Percentiles rank a stretch among this genome's conserved stretches.
Evolutionary conservation across 1,284 basidiomycete species (phyloP).

Genomic region (Microbotryum saponariae): DNA sequence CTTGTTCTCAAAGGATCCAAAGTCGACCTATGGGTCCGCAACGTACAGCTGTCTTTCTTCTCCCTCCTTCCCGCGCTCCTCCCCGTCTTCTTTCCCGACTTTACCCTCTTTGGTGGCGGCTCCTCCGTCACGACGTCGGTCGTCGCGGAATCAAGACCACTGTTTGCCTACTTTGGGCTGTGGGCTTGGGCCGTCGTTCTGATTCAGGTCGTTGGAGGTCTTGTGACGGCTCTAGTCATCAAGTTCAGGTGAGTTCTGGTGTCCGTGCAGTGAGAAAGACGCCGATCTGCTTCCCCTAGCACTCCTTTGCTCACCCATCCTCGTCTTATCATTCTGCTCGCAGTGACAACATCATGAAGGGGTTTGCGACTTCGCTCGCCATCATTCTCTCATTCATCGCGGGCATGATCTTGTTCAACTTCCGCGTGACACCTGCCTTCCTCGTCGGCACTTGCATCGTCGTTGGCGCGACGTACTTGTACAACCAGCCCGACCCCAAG

Average conservation of each 20-base stretch:
- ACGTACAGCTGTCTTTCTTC: constrained; percentile 91
- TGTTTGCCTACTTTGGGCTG: constrained; percentile 70
- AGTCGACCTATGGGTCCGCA: constrained; percentile 89
- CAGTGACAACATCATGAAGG: constrained; percentile 71
- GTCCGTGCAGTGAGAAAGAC: too few species aligned
- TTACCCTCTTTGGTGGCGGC: constrained; percentile 26
- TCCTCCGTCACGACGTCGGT: not conserved
- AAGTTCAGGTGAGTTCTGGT: constrained; percentile 47
- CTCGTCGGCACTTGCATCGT: constrained; percentile 73
- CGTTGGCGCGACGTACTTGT: constrained; percentile 78
- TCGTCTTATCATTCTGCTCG: not conserved
- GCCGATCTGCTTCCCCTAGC: not conserved
- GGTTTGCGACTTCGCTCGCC: constrained; percentile 85
- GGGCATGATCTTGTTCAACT: constrained; percentile 77
- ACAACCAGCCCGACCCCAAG: constrained; percentile 54
- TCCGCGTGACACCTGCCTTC: constrained; percentile 76
- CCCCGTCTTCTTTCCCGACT: constrained; percentile 60
- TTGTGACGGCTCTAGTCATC: constrained; percentile 68
- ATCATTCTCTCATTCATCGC: constrained; percentile 90
- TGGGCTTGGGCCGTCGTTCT: constrained; percentile 88
- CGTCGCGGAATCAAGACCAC: constrained; percentile 18
- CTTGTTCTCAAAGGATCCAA: constrained; percentile 89
- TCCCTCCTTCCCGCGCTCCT: constrained; percentile 81
- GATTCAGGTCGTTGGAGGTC: constrained; percentile 80
- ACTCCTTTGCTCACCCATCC: not conserved